Percentiles rank a stretch among this genome's conserved stretches.
Evolutionary conservation across 208 protist species (phyloP).

Genomic region (Acanthamoeba culbertsoni): DNA sequence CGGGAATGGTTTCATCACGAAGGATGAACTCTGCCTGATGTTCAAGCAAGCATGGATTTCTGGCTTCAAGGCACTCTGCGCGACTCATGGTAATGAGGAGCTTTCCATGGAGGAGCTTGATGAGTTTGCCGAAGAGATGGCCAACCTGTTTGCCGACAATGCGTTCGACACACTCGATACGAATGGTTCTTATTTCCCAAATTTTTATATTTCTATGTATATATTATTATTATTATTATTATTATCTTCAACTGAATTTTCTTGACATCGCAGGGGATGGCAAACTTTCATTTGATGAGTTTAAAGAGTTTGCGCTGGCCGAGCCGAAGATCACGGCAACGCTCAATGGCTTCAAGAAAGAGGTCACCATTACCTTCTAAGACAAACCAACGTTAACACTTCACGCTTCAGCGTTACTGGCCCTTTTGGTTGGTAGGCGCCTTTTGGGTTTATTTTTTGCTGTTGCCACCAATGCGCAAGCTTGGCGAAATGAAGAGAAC

Average conservation of each 20-base stretch:
- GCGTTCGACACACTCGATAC: not conserved
- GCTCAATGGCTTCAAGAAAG: slow-evolving; percentile 73
- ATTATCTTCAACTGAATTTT: too few species aligned
- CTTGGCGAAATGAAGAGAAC: too few species aligned
- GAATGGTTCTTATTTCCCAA: not conserved
- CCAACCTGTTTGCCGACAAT: slow-evolving; percentile 68
- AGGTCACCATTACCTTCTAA: slow-evolving; percentile 74
- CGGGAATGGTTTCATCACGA: slow-evolving; percentile 89
- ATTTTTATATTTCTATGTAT: not conserved
- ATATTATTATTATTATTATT: too few species aligned
- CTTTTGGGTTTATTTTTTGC: too few species aligned
- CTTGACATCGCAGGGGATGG: slow-evolving; percentile 71
- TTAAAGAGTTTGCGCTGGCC: slow-evolving; percentile 74
- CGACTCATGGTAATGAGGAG: slow-evolving; percentile 69
- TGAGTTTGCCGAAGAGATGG: slow-evolving; percentile 77
- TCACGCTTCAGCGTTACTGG: too few species aligned
- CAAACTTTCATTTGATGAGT: slow-evolving; percentile 73
- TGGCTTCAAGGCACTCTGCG: slow-evolving; percentile 71
- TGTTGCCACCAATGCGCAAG: too few species aligned
- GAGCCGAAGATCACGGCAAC: slow-evolving; percentile 77
- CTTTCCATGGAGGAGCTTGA: slow-evolving; percentile 67
- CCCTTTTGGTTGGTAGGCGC: too few species aligned
- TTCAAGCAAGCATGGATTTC: slow-evolving; percentile 74
- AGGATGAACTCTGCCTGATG: slow-evolving; percentile 85
- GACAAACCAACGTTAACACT: too few species aligned